Percentiles rank a stretch among this genome's conserved stretches.
Conservation (phyloP, 2,329 filamentous ascomycete species). For the Ustulina deusta region DNA sequence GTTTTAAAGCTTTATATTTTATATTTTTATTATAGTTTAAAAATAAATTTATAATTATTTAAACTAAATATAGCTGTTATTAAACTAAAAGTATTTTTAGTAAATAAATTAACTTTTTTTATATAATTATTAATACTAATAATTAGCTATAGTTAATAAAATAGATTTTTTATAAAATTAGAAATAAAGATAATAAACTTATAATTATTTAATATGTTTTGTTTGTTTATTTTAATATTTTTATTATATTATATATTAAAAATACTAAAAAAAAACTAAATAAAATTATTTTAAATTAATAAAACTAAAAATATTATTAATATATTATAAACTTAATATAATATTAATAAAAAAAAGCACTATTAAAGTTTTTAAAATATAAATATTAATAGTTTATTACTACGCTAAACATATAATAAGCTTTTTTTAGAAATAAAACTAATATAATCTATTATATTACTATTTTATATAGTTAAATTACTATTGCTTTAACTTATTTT, state of each 20-base stretch:
- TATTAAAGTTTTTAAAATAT: not conserved
- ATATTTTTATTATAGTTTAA: not conserved
- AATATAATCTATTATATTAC: not conserved
- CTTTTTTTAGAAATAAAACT: slow-evolving; percentile 6
- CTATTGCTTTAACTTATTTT: not conserved
- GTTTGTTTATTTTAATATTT: slow-evolving; percentile 3
- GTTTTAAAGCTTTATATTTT: too few species aligned
- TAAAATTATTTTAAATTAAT: slow-evolving; percentile 5
- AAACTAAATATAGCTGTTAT: not conserved
- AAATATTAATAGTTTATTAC: not conserved
- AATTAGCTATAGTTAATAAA: not conserved
- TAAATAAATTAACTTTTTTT: not conserved
- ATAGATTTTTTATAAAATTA: not conserved
- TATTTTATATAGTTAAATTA: not conserved
- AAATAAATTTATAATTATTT: not conserved
- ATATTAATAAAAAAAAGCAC: slow-evolving; percentile 2
- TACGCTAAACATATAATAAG: not conserved
- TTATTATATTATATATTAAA: slow-evolving; percentile 2
- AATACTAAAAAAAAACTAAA: not conserved
- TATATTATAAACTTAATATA: not conserved
- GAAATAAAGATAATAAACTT: not conserved
- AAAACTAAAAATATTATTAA: not conserved
- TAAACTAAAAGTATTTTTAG: not conserved
- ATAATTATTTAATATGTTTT: not conserved
- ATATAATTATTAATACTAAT: not conserved